phyloP scores from a whole-genome alignment of 2,329 filamentous ascomycete species.

The Verticillium klebahnii region DNA sequence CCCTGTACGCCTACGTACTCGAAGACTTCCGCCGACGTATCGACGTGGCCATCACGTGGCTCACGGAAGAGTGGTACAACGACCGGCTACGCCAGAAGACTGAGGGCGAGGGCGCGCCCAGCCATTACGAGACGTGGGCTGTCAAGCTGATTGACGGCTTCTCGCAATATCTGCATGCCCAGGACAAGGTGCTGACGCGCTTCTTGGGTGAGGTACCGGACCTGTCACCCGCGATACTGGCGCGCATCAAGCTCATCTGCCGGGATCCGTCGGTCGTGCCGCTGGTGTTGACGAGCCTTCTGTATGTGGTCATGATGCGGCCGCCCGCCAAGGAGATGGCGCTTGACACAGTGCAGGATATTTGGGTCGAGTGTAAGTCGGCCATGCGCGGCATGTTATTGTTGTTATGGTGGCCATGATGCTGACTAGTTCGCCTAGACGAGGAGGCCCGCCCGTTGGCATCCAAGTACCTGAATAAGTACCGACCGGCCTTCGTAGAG shows the following conservation, averaged over 20 bases:
- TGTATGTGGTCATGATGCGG: conserved; percentile 64
- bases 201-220: conserved; percentile 90
- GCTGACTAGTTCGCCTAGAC: conserved; percentile 32
- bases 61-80: conserved; percentile 98
- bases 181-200: conserved; percentile 84
- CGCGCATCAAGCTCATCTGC: conserved; percentile 65
- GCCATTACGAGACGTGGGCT: conserved; percentile 76
- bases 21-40: conserved; percentile 90
- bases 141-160: conserved; percentile 84
- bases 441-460: conserved; percentile 61
- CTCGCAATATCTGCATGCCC: conserved; percentile 82
- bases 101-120: conserved; percentile 39
- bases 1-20: conserved; percentile 78
- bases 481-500: conserved; percentile 48
- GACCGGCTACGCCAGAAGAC: conserved; percentile 52
- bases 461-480: conserved; percentile 58
- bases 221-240: conserved; percentile 66
- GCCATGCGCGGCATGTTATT: background rate
- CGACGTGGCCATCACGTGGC: conserved; percentile 86
- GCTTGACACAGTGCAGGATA: conserved; percentile 60
- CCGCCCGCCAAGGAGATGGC: conserved; percentile 60
- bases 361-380: conserved; percentile 61
- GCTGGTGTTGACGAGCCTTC: conserved; percentile 58
- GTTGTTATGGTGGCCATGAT: background rate
- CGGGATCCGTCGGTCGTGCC: conserved; percentile 61